Base-by-base conservation (phyloP, 352 stramenopile genomes). In the Phytophthora agathidicida region DNA sequence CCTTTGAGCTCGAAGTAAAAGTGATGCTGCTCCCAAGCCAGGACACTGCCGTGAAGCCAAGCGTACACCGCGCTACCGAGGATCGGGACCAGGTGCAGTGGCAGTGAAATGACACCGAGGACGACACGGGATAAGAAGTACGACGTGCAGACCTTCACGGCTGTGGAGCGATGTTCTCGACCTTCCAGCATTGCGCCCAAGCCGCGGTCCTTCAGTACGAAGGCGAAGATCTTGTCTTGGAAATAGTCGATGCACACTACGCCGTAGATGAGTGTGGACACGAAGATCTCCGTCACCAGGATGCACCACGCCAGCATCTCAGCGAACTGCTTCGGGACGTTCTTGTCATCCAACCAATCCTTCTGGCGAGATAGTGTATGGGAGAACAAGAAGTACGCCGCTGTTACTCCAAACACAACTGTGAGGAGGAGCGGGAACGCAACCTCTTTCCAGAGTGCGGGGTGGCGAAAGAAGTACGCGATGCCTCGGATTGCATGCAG, bases 1-100 rank as follows among this genome's bases (percentile, higher is more conserved):
- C 48, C 60, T 33, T 76, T 79, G 43, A 83, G 59, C 51, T 83
- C 73, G 50, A 86, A 84, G 52, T 83, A 86, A 58, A 71, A 77
- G 41, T 73, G 38, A 30, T 78, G 72, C 39, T 74, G 60, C 46
- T 87, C 73, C 77, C 77, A 87, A 9, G 61, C 71, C 39, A 80
- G 39, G 20, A 83, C 51, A 7, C 62, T 46, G 35, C 68, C 69
- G 45, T 86, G 80, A 58, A 86, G 48, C 65, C 66, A 83, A 20
- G 73, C 64, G 56, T 80, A 86, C 16, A 74, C 30, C 27, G 78
- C 8, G 17, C 50, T 76, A 30, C 71, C 71, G 38, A 86, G 19
- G 26, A 84, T 32, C 24, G 77, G 77, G 20, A 84, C 71, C n/a
- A 84, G 49, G 45, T 84, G 71, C 19, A 86, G 61, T 27, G 71